A percentile compares a stretch with the other conserved stretches of the same genome.
Conservation (phyloP, 768 basidiomycete genomes). For the Mycena indigotica region DNA sequence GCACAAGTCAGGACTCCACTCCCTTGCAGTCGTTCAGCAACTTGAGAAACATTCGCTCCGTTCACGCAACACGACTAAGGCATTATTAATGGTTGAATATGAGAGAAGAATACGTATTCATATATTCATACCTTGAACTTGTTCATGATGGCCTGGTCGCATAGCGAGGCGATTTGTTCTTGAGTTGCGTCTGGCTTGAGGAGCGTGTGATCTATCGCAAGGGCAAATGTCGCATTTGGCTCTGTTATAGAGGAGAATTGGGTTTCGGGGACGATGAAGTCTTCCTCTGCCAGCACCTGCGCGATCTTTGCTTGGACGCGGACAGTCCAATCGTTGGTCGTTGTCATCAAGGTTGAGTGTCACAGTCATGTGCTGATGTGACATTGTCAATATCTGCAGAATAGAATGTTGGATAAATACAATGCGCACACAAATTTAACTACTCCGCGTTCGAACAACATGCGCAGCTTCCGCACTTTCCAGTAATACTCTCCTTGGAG, state of each 20-base stretch:
- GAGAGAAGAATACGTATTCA: background rate
- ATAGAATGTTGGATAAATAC: background rate
- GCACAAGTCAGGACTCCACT: constrained; percentile 45
- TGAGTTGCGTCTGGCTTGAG: constrained; percentile 52
- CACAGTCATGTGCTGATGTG: background rate
- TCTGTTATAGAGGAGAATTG: constrained; percentile 24
- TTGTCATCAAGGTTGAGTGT: background rate
- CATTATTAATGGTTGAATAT: background rate
- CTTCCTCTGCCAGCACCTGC: constrained; percentile 23
- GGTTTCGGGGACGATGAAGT: constrained; percentile 27
- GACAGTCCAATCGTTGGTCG: constrained; percentile 31
- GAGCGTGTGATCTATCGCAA: constrained; percentile 51
- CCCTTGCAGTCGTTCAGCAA: constrained; percentile 40
- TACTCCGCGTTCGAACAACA: background rate
- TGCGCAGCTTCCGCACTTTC: constrained; percentile 59
- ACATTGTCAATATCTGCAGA: background rate
- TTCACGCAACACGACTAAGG: constrained; percentile 55
- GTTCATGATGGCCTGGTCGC: constrained; percentile 49
- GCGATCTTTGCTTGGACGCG: constrained; percentile 33
- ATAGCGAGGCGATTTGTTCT: constrained; percentile 47
- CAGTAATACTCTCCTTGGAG: constrained; percentile 64
- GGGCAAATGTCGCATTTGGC: constrained; percentile 35
- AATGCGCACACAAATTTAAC: background rate
- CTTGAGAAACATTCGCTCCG: constrained; percentile 45
- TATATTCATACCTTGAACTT: constrained; percentile 41